Evolutionary conservation across 192 early-diverging fungal species (phyloP).

Genomic region (Chytriomyces sp.): DNA sequence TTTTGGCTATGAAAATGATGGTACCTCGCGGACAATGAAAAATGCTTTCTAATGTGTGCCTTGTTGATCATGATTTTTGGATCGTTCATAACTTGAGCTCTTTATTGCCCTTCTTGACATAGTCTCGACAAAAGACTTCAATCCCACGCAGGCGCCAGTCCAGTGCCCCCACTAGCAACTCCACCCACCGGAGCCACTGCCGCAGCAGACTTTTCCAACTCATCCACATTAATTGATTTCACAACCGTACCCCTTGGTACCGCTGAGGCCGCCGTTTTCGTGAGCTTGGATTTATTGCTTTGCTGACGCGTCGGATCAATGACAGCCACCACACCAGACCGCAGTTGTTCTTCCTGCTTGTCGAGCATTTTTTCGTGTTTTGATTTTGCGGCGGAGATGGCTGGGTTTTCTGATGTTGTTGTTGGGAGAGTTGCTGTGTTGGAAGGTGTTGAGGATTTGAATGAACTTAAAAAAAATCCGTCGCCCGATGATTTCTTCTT

Average conservation of each 20-base stretch:
- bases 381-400: not conserved
- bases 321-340: constrained; percentile 25
- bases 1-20: too few species aligned
- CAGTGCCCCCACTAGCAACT: not conserved
- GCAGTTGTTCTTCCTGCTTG: constrained; percentile 1
- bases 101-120: not conserved
- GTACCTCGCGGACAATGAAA: too few species aligned
- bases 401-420: not conserved
- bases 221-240: constrained; percentile 7
- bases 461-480: constrained; percentile 6
- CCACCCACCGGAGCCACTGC: not conserved
- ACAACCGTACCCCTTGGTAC: not conserved
- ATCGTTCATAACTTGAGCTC: too few species aligned
- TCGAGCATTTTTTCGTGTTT: constrained; percentile 3
- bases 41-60: too few species aligned
- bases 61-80: too few species aligned
- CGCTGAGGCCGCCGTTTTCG: not conserved
- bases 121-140: not conserved
- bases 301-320: not conserved
- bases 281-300: not conserved
- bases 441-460: constrained; percentile 1
- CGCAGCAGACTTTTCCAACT: constrained; percentile 3
- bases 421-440: not conserved
- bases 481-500: not conserved
- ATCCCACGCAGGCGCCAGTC: constrained; percentile 33